A percentile compares a stretch with the other conserved stretches of the same genome.
phyloP scores from a whole-genome alignment of 1,284 basidiomycete genomes.

The Malassezia arunalokei region DNA sequence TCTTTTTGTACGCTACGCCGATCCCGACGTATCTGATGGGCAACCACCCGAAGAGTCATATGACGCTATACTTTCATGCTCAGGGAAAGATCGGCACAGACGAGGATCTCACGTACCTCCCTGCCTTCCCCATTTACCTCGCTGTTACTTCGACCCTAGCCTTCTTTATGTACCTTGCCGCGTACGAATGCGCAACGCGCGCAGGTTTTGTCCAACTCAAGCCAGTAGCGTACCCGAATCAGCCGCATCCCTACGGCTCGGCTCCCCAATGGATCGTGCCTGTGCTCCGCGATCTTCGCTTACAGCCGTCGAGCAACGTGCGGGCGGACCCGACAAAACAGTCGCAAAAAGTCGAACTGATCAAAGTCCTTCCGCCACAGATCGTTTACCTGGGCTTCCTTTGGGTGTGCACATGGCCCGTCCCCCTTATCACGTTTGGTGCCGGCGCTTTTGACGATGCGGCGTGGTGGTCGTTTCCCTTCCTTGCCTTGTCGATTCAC shows the following conservation, averaged over 20 bases:
- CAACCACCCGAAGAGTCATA: constrained; percentile 40
- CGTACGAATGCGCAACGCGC: constrained; percentile 25
- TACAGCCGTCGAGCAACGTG: constrained; percentile 17
- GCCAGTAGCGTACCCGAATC: constrained; percentile 21
- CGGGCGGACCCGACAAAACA: constrained; percentile 14
- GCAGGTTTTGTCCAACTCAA: constrained; percentile 5
- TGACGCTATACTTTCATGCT: constrained; percentile 32
- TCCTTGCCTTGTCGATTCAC: constrained; percentile 21
- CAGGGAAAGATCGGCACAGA: constrained; percentile 33
- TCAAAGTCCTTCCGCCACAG: constrained; percentile 21
- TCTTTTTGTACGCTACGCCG: constrained; percentile 31
- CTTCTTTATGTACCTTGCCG: constrained; percentile 22
- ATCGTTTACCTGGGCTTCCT: constrained; percentile 37
- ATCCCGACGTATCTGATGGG: constrained; percentile 38
- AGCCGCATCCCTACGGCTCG: constrained; percentile 41
- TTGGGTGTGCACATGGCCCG: constrained; percentile 23
- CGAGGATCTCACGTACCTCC: constrained; percentile 40
- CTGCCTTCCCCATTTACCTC: constrained; percentile 41
- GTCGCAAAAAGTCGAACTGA: constrained; percentile 13
- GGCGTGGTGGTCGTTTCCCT: constrained; percentile 38
- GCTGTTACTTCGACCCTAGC: constrained; percentile 19
- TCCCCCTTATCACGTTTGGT: constrained; percentile 42
- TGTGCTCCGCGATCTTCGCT: constrained; percentile 31
- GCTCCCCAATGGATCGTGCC: constrained; percentile 36
- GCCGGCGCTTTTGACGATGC: constrained; percentile 40